Conservation (phyloP, 2,329 filamentous ascomycete genomes). For the Verticillium albo-atrum region DNA sequence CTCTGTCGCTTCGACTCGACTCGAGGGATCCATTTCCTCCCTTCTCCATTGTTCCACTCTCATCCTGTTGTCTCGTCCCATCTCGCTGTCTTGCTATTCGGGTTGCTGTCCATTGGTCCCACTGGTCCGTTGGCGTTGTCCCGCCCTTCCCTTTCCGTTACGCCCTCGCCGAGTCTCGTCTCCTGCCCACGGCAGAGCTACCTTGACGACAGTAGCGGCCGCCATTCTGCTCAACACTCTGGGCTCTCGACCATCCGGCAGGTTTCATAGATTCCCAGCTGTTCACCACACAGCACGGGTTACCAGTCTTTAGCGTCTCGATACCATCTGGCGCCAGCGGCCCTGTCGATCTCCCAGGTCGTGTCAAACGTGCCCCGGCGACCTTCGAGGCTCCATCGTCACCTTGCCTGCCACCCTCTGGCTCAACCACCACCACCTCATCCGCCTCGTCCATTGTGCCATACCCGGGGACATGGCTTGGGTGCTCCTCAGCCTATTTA, state of each 20-base stretch:
- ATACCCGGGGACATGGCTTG: conserved; percentile 7
- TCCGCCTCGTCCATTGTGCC: background rate
- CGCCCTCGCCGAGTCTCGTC: background rate
- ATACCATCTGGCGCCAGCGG: background rate
- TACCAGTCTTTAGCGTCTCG: background rate
- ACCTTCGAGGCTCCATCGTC: background rate
- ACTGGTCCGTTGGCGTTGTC: background rate
- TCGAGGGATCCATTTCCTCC: background rate
- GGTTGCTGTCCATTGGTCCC: background rate
- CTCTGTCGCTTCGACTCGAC: background rate
- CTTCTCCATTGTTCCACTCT: background rate
- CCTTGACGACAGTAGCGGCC: background rate
- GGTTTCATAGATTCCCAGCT: background rate
- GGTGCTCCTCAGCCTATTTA: conserved; percentile 8
- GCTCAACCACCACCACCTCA: background rate
- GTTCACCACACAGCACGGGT: background rate
- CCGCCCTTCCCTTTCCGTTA: background rate
- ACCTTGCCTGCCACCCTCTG: background rate
- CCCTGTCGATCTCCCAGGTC: background rate
- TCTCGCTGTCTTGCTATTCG: background rate
- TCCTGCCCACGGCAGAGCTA: background rate
- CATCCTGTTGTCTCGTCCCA: background rate
- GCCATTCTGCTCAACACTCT: background rate
- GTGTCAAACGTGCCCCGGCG: background rate
- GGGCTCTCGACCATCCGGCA: background rate